phyloP scores from a whole-genome alignment of 1,284 basidiomycete genomes.

The Cryptococcus deneoformans region DNA sequence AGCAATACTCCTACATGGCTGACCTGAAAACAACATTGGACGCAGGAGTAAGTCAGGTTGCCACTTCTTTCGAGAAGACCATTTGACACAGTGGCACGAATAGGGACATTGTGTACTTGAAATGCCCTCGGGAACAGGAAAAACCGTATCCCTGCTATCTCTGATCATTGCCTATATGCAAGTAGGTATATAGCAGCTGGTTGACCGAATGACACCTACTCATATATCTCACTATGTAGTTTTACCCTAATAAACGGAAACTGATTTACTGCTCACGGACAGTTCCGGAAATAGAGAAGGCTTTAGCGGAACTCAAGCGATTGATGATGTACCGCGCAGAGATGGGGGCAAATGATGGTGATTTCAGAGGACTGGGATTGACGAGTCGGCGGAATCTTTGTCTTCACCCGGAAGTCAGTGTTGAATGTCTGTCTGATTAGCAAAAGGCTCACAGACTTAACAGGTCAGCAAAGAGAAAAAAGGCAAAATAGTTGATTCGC shows the following conservation, averaged over 20 bases:
- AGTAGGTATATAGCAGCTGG: constrained; percentile 51
- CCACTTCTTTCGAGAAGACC: background rate
- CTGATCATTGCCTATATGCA: constrained; percentile 98
- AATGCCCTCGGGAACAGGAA: constrained; percentile 99
- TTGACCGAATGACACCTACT: background rate
- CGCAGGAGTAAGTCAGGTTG: constrained; percentile 58
- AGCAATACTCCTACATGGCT: constrained; percentile 99
- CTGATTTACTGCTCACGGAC: constrained; percentile 99
- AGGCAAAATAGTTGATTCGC: constrained; percentile 93
- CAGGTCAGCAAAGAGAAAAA: constrained; percentile 96
- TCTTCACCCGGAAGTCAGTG: constrained; percentile 83
- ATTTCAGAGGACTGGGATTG: constrained; percentile 85
- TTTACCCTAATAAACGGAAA: constrained; percentile 87
- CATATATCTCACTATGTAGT: constrained; percentile 54
- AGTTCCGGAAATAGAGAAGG: constrained; percentile 99
- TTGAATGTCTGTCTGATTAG: background rate
- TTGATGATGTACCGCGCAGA: constrained; percentile 90
- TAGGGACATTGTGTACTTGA: constrained; percentile 98
- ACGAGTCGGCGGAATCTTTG: constrained; percentile 97
- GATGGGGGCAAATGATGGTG: constrained; percentile 69
- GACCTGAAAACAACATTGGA: constrained; percentile 96
- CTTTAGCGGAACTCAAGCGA: constrained; percentile 90
- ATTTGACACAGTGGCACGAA: background rate
- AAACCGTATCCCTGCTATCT: constrained; percentile 94
- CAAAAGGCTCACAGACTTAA: background rate